Evolutionary conservation across 345 rosid species (phyloP), one percentile per base, ranked within the genome.

Genomic region (Conringia planisiliqua): DNA sequence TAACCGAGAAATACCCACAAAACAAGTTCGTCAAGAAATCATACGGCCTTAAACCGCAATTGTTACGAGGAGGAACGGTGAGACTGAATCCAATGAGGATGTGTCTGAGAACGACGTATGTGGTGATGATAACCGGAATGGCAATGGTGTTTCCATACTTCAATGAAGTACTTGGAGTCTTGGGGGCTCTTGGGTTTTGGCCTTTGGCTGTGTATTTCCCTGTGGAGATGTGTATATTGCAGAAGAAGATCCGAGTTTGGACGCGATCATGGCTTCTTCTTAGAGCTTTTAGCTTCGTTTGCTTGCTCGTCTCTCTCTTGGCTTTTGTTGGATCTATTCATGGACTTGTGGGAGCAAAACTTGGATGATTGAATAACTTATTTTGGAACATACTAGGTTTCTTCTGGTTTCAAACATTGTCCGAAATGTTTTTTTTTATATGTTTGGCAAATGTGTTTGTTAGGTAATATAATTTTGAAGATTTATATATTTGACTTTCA

Each of bases 111-210:
- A 85, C 85, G 0, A 13, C 30, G 7, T 89, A 86, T 4, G 98
- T 89, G 5, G 70, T 77, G 1, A 77, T 86, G 0, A 85, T 88
- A 26, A 89, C 89, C 0, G 74, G 40, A 3, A 69, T 89, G 6
- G 83, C 89, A 4, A 69, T 88, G 55, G 3, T 84, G 43, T 93
- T 93, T 79, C 96, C 97, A 3, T 91, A 86, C 82, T 93, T 93
- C 86, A 91, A 93, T 82, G 87, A 89, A 72, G 88, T 91, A 20
- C 39, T 93, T 5, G 98, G 96, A 43, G 75, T 86, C 24, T 42
- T 91, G 22, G 98, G 94, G 32, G 97, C 87, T 10, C n/a, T 89
- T 29, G 83, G 73, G 32, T 93, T 91, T 47, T 91, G 94, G 96
- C 96, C 97, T 1, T 75, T 91, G 42, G 70, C 87, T 2, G 88